Base-by-base conservation (phyloP, 345 rosid species). In the Arabidopsis suecica region DNA sequence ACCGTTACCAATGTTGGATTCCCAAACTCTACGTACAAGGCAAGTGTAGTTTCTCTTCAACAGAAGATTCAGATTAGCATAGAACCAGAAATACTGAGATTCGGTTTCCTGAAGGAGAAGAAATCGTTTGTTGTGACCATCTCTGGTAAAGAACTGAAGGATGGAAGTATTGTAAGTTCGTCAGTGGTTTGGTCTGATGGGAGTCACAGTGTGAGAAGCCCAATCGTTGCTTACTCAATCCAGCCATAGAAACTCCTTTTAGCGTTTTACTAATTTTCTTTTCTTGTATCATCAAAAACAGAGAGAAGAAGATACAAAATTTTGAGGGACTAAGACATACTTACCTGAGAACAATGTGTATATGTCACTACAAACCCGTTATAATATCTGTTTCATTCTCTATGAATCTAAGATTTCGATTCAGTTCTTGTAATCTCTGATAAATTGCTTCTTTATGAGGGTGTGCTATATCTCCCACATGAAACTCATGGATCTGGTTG, bases 401-500 rank as follows among this genome's bases (percentile, higher is more conserved):
- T 78, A 81, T 72, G 18, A 67, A 30, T 72, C 61, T 79, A 40
- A 85, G 51, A 38, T 50, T 50, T 53, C 60, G 78, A 65, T 76
- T 80, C 81, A 89, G 65, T 74, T 88, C 88, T 74, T 81, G 79
- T 63, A 88, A 61, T 82, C 78, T 89, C 51, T 65, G 62, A 82
- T 86, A 86, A 62, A 89, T 86, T 75, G 71, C 72, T 74, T 74
- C 82, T 63, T 83, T 85, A 54, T 79, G 79, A 18, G 86, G 85
- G 67, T 89, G 91, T 50, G 80, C 42, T 42, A 48, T 53, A 63
- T 85, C 96, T 47, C 93, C 88, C 37, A 77, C 60, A 78, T 82
- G 66, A 66, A 89, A 88, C 75, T 88, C 85, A 48, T 89, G 91
- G 54, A 89, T 80, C 68, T 83, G 70, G 66, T 80, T 82, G 60